These are phyloP conservation scores for Phycomyces blakesleeanus DNA, from an alignment of 192 early-diverging fungal species.

Conservation along the genomic window DNA sequence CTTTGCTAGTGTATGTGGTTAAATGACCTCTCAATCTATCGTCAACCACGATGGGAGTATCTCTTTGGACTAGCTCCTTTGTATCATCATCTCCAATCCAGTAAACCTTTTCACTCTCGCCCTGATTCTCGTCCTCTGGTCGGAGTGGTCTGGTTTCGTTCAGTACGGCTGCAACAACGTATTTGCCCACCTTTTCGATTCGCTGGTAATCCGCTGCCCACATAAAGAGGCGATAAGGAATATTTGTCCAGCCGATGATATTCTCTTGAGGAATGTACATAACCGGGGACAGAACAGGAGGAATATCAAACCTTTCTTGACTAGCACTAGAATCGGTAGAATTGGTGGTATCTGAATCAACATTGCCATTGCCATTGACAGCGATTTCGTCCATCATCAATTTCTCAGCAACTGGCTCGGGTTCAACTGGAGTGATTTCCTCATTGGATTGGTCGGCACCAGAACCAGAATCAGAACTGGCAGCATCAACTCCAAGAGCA, in stretches of 20 bases:
- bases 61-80: slow-evolving; percentile 21
- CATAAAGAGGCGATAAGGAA: slow-evolving; percentile 40
- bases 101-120: slow-evolving; percentile 27
- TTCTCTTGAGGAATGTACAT: slow-evolving; percentile 42
- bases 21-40: slow-evolving; percentile 17
- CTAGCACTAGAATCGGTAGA: too few relatives aligned
- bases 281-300: slow-evolving; percentile 28
- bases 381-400: not conserved
- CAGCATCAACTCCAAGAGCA: too few relatives aligned
- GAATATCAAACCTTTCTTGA: slow-evolving; percentile 25
- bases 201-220: slow-evolving; percentile 37
- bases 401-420: not conserved
- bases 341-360: too few relatives aligned
- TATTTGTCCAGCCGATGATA: slow-evolving; percentile 41
- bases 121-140: slow-evolving; percentile 26
- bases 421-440: not conserved
- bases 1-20: slow-evolving; percentile 24
- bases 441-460: not conserved
- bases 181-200: slow-evolving; percentile 37
- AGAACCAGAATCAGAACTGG: too few relatives aligned
- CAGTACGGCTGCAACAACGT: slow-evolving; percentile 32
- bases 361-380: too few relatives aligned
- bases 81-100: slow-evolving; percentile 33
- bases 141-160: slow-evolving; percentile 26
- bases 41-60: slow-evolving; percentile 27